These are phyloP conservation scores for Plasmodium chabaudi DNA, from an alignment of 169 alveolate genomes.

Conservation along the genomic window DNA sequence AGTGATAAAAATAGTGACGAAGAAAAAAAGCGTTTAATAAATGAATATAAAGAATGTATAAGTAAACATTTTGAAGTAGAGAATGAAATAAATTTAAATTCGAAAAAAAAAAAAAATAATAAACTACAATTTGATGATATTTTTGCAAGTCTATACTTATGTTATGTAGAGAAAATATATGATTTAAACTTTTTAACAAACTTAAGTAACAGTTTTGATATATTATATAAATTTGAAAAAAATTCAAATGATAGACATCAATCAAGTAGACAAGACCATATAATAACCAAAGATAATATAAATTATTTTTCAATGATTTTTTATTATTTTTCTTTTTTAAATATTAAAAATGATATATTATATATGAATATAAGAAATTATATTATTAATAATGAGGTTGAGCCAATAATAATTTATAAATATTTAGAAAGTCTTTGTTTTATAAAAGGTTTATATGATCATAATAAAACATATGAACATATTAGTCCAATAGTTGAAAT, in stretches of 20 bases:
- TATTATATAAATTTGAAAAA: neutral
- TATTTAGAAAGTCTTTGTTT: constrained; percentile 54
- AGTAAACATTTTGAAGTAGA: neutral
- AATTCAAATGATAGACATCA: neutral
- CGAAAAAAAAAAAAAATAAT: constrained; percentile 10
- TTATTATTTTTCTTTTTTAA: constrained; percentile 59
- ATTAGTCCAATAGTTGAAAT: constrained; percentile 38
- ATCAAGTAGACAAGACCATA: neutral
- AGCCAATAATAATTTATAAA: constrained; percentile 55
- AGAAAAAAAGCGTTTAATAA: constrained; percentile 13
- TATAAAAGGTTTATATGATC: constrained; percentile 15
- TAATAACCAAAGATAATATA: constrained; percentile 13
- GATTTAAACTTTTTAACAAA: constrained; percentile 48
- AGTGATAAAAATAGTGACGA: neutral
- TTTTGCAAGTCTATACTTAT: constrained; percentile 41
- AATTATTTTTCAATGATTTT: constrained; percentile 43
- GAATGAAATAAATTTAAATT: neutral
- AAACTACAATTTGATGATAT: constrained; percentile 18
- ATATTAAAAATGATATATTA: constrained; percentile 35
- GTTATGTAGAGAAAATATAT: constrained; percentile 55
- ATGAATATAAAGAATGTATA: constrained; percentile 24
- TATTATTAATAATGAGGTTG: constrained; percentile 32
- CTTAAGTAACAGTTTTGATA: constrained; percentile 32
- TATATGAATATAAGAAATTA: constrained; percentile 24
- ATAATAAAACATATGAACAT: neutral